These are phyloP conservation scores for Globisporangium carolinianum DNA, from an alignment of 352 stramenopile species.

Conservation along the genomic window DNA sequence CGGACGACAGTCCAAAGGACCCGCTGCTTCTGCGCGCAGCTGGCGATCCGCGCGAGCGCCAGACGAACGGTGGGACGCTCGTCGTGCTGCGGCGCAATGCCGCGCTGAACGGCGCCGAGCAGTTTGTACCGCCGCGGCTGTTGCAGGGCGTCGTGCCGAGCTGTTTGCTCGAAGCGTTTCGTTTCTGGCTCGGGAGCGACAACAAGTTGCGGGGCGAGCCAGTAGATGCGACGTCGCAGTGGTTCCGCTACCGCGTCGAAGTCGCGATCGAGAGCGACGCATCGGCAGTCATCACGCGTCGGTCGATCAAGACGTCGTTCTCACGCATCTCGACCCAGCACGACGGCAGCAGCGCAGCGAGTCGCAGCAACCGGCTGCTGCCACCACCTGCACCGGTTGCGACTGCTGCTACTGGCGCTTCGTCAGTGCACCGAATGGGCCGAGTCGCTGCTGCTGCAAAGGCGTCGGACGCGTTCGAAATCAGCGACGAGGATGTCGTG, in stretches of 20 bases:
- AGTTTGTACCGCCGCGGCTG: conserved; percentile 89
- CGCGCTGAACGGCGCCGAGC: conserved; percentile 64
- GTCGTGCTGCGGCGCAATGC: conserved; percentile 83
- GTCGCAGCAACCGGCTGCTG: conserved; percentile 14
- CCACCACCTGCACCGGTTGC: conserved; percentile 38
- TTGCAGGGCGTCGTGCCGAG: conserved; percentile 92
- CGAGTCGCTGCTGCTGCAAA: neutral
- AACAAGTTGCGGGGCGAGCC: conserved; percentile 93
- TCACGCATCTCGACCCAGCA: conserved; percentile 36
- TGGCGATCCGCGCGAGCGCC: conserved; percentile 59
- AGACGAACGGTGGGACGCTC: conserved; percentile 73
- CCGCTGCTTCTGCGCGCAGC: conserved; percentile 50
- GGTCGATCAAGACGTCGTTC: conserved; percentile 63
- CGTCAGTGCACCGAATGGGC: too few relatives aligned
- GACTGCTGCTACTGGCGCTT: neutral
- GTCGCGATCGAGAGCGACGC: conserved; percentile 43
- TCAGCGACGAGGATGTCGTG: conserved; percentile 78
- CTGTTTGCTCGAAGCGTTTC: conserved; percentile 93
- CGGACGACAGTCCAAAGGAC: conserved; percentile 54
- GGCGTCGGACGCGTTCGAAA: conserved; percentile 17
- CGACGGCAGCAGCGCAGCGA: conserved; percentile 16
- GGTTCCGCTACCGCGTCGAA: conserved; percentile 84
- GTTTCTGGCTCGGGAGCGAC: conserved; percentile 96
- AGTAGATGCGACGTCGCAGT: conserved; percentile 77
- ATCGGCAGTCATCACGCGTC: conserved; percentile 45